Evolutionary conservation across 2,329 filamentous ascomycete species (phyloP), one percentile per base, ranked within the genome.

Genomic region (Colletotrichum lentis): DNA sequence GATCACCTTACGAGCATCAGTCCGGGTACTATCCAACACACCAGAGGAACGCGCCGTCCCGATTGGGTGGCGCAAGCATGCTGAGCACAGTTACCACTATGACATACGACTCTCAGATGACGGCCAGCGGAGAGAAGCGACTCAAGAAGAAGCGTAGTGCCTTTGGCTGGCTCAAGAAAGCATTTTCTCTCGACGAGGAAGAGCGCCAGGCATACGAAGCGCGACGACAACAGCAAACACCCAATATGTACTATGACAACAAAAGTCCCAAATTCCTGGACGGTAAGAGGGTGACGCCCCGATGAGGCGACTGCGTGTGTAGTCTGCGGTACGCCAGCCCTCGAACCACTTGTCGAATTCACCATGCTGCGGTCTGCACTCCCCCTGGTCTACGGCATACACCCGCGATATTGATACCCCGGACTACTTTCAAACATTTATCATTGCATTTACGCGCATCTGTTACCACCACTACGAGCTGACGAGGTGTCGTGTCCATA

Each of bases 121-220:
- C 75, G 11, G 71, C 73, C 10, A 72, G 72, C 1, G 76, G 74
- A 20, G 75, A 77, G 27, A 81, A 80, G 63, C 78, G 82, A 44
- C 74, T 89, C 5, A 90, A 90, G 76, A 90, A 90, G 80, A 90
- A 90, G 80, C 84, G 86, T 70, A 90, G 88, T 72, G 86, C 87
- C 1, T 89, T 90, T 73, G 88, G 88, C 2, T 90, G 88, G 88
- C 76, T 90, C 64, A 90, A 90, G 77, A 90, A 90, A 78, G 88
- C 88, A 0, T 90, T 90, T 60, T 86, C 85, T 41, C 77, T 90
- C 31, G 87, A 89, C 69, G 88, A 90, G 24, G 86, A 90, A 55
- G 88, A 90, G 75, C 84, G 83, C 60, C 81, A 83, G 10, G 83
- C 84, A 11, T 90, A 88, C 70, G 87, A 90, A 74, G 83, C 84